These are phyloP conservation scores for Saksenaea vasiformis DNA, from an alignment of 371 early-diverging fungal species.

Conservation along the genomic window DNA sequence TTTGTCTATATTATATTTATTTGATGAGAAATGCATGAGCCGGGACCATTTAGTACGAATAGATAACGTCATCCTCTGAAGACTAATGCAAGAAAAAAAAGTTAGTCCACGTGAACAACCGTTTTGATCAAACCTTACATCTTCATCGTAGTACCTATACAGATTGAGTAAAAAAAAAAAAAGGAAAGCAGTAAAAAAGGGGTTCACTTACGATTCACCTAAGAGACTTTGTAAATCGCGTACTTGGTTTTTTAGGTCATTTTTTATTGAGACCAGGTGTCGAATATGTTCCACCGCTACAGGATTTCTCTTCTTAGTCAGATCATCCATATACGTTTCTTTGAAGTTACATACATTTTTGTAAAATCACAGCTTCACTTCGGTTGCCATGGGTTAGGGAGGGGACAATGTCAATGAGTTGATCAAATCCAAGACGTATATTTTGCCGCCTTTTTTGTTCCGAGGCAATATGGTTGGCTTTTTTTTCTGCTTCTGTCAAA, in stretches of 20 bases:
- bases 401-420: constrained; percentile 77
- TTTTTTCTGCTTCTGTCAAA: constrained; percentile 84
- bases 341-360: constrained; percentile 55
- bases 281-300: constrained; percentile 39
- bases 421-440: constrained; percentile 79
- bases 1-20: not conserved
- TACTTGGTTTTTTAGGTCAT: constrained; percentile 35
- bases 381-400: constrained; percentile 55
- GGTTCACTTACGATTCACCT: constrained; percentile 35
- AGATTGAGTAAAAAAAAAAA: not conserved
- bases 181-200: not conserved
- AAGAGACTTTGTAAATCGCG: constrained; percentile 27
- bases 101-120: not conserved
- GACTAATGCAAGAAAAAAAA: constrained; percentile 23
- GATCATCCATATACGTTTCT: not conserved
- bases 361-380: constrained; percentile 54
- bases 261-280: constrained; percentile 29
- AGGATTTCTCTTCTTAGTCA: not conserved
- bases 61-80: constrained; percentile 39
- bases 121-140: constrained; percentile 22
- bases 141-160: constrained; percentile 37
- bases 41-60: constrained; percentile 21
- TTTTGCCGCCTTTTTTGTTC: constrained; percentile 87
- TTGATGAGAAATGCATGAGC: not conserved
- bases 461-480: constrained; percentile 90